Evolutionary conservation across 1,139 yeast genomes (phyloP), one percentile per base, ranked within the genome.

Genomic region (Yamadazyma sp.): DNA sequence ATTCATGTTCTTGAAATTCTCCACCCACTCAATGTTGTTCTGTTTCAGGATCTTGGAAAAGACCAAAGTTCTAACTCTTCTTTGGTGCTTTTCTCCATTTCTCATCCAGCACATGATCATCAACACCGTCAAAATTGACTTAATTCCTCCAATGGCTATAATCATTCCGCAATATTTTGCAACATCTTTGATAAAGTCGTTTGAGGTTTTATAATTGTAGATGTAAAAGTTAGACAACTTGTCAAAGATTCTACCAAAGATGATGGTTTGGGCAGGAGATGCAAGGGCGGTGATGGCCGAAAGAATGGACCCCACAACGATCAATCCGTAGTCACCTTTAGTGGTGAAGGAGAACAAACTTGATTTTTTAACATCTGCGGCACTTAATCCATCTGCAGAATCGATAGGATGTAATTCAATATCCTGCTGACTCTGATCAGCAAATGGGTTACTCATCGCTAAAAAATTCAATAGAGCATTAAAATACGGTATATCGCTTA

Each of bases 11-110:
- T 63, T 59, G 35, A 70, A 69, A 2, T 51, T 50, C 43, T 88
- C 96, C 52, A 76, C 81, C 92, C 87, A 82, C 31, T 59, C 58
- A 14, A 78, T 53, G 29, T 39, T 41, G 6, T 46, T 42, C 13
- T 42, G 42, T 15, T 26, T 24, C 33, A 49, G 34, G 5, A 49
- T 23, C 33, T 49, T 49, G 25, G 43, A 29, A 27, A 48, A 49
- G 2, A 49, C 22, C 11, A 23, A 14, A n/a, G 45, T 39, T 37
- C 96, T 66, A 0, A 86, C 82, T 29, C 83, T 62, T 9, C 62
- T 51, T 32, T 81, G 86, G 46, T 86, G 90, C 13, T 66, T 61
- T 56, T 87, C 96, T 2, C 96, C 96, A 41, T 84, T 68, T 18
- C 64, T 55, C 73, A 83, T 77, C 87, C 95, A 89, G 0, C 69